Percentiles rank a stretch among this genome's conserved stretches.
phyloP scores from a whole-genome alignment of 176 grass and related monocot genomes.

The Poa annua region DNA sequence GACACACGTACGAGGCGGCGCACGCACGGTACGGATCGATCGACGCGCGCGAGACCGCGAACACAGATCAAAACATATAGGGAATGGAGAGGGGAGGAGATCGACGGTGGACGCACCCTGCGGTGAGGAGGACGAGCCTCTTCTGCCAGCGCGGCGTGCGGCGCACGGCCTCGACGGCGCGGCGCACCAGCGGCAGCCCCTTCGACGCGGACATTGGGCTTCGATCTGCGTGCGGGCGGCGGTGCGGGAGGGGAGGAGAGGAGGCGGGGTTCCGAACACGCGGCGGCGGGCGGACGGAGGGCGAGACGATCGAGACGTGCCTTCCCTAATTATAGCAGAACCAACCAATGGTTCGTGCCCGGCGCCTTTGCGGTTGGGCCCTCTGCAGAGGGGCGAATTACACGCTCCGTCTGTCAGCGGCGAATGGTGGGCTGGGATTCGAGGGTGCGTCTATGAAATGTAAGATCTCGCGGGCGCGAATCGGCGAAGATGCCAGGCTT shows the following conservation, averaged over 20 bases:
- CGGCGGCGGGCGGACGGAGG: conserved; percentile 43
- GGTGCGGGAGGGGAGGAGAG: background rate
- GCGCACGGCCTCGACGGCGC: conserved; percentile 37
- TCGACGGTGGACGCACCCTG: conserved; percentile 48
- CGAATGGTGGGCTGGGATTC: background rate
- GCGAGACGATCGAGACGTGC: conserved; percentile 5
- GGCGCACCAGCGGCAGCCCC: conserved; percentile 37
- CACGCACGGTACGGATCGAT: conserved; percentile 18
- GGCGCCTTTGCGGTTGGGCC: background rate
- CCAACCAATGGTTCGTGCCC: background rate
- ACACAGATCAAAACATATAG: background rate
- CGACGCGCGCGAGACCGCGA: background rate
- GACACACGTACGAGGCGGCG: background rate
- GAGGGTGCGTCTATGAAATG: background rate
- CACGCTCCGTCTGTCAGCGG: background rate
- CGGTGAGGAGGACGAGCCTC: conserved; percentile 56
- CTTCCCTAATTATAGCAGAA: conserved; percentile 40
- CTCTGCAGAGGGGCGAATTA: fast-evolving
- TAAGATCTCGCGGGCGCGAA: fast-evolving
- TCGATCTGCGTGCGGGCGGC: conserved; percentile 21
- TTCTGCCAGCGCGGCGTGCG: conserved; percentile 51
- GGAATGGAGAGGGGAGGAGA: background rate
- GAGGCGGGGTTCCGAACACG: conserved; percentile 40
- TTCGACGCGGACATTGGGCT: conserved; percentile 20
- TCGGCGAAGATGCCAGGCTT: background rate